Evolutionary conservation across 352 stramenopile genomes (phyloP).

Genomic region (Globisporangium solare): DNA sequence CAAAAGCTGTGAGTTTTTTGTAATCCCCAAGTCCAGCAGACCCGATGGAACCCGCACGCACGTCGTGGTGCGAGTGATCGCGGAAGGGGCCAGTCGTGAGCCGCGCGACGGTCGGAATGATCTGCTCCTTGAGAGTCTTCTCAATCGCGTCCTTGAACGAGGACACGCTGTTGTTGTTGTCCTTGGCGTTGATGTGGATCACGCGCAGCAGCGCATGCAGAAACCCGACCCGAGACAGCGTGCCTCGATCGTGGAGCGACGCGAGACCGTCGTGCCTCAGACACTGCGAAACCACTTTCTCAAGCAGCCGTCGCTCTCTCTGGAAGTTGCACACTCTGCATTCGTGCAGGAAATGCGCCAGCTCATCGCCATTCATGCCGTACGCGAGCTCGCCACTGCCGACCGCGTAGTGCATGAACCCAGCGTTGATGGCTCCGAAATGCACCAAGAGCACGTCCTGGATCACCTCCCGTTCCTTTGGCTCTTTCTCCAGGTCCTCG

Average conservation of each 20-base stretch:
- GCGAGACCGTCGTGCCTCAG: constrained; percentile 33
- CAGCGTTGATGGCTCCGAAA: constrained; percentile 48
- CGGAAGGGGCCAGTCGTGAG: constrained; percentile 69
- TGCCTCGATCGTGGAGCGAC: constrained; percentile 47
- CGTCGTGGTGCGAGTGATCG: constrained; percentile 72
- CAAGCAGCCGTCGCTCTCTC: constrained; percentile 24
- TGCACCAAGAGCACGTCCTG: constrained; percentile 55
- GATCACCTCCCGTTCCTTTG: constrained; percentile 36
- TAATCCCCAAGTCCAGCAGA: background rate
- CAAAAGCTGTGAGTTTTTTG: background rate
- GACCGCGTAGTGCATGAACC: constrained; percentile 74
- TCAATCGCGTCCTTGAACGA: constrained; percentile 32
- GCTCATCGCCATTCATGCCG: constrained; percentile 61
- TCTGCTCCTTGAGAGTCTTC: constrained; percentile 28
- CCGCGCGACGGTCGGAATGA: constrained; percentile 47
- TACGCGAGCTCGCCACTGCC: constrained; percentile 61
- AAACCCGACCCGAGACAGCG: constrained; percentile 63
- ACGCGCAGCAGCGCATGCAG: constrained; percentile 57
- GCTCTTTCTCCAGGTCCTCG: constrained; percentile 51
- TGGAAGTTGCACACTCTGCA: constrained; percentile 40
- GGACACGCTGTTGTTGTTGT: constrained; percentile 10
- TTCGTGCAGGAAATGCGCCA: constrained; percentile 77
- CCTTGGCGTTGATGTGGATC: constrained; percentile 17
- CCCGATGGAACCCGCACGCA: constrained; percentile 19
- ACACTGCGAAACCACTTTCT: constrained; percentile 38